A percentile compares a stretch with the other conserved stretches of the same genome.
Conservation (phyloP, 2,329 filamentous ascomycete genomes). For the Fusarium luffae region DNA sequence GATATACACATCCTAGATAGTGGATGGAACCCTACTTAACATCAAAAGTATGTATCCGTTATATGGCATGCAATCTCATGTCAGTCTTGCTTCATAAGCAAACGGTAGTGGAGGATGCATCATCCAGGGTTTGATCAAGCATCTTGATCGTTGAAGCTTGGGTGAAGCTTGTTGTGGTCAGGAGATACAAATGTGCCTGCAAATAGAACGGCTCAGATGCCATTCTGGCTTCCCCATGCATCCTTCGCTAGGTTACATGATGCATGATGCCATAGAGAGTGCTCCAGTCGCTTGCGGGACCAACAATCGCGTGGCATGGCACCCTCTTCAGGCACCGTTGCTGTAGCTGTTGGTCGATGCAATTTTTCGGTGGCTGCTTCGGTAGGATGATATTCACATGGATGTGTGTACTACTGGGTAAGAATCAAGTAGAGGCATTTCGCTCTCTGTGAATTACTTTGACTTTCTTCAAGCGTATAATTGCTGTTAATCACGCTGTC, state of each 20-base stretch:
- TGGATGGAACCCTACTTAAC: background rate
- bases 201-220: slow-evolving; percentile 22
- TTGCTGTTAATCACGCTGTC: background rate
- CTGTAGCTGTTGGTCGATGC: slow-evolving; percentile 3
- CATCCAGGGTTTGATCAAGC: background rate
- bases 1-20: background rate
- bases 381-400: background rate
- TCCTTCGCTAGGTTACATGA: slow-evolving; percentile 25
- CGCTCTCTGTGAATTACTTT: background rate
- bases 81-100: background rate
- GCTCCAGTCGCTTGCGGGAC: slow-evolving; percentile 21
- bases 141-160: background rate
- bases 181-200: slow-evolving; percentile 16
- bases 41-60: background rate
- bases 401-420: background rate
- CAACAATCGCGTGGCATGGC: slow-evolving; percentile 21
- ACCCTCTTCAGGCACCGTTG: slow-evolving; percentile 6
- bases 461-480: background rate
- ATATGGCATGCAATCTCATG: background rate
- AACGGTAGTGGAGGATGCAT: background rate
- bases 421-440: background rate
- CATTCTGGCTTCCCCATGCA: slow-evolving; percentile 28
- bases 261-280: slow-evolving; percentile 38
- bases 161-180: slow-evolving; percentile 13
- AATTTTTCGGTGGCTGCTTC: background rate